phyloP scores from a whole-genome alignment of 2,329 filamentous ascomycete genomes.

The Trichoderma atroviride region DNA sequence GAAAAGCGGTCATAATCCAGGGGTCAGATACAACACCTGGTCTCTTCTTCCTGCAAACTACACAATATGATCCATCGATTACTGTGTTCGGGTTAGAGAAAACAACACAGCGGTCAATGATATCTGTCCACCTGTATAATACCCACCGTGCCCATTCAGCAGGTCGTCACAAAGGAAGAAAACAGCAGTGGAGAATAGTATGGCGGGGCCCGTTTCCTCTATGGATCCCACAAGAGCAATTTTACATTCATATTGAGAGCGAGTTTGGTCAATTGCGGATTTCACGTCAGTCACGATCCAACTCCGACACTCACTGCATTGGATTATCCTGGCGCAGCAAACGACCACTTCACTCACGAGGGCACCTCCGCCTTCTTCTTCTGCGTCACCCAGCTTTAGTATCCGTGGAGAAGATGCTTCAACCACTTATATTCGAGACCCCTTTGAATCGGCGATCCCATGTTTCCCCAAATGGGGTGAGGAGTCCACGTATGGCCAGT shows the following conservation, averaged over 20 bases:
- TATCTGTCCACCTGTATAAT: neutral
- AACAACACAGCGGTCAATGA: neutral
- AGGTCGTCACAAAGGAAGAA: neutral
- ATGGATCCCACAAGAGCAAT: neutral
- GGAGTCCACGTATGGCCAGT: neutral
- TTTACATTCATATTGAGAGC: neutral
- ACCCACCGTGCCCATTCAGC: constrained; percentile 6
- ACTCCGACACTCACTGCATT: neutral
- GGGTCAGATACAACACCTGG: neutral
- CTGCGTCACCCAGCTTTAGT: neutral
- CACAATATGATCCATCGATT: neutral
- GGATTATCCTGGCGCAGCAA: neutral
- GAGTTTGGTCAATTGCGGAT: neutral
- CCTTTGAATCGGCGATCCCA: neutral
- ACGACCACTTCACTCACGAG: neutral
- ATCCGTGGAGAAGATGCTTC: neutral
- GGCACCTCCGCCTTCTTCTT: neutral
- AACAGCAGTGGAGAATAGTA: constrained; percentile 15
- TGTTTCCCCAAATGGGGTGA: neutral
- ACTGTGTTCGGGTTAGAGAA: neutral
- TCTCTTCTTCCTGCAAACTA: neutral
- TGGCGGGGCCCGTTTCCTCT: neutral
- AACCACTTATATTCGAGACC: neutral
- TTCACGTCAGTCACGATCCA: neutral
- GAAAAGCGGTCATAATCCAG: neutral